Conservation (phyloP, 2,329 filamentous ascomycete species). For the Alternaria sp. region DNA sequence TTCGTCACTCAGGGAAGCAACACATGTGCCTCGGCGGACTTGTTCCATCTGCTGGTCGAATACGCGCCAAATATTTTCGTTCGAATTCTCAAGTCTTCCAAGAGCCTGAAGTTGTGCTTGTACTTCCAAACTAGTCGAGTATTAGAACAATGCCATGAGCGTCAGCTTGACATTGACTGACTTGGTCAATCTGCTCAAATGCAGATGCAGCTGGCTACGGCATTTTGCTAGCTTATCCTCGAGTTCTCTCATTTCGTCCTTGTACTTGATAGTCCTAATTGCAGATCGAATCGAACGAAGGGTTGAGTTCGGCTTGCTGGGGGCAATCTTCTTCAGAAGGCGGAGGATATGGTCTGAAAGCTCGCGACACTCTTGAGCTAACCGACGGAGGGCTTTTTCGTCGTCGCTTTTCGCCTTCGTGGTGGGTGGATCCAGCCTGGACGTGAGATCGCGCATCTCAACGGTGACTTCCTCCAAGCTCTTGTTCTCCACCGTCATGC, state of each 20-base stretch:
- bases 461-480: not conserved
- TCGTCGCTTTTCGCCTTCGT: rapidly evolving
- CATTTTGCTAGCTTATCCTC: rapidly evolving
- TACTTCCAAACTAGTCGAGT: not conserved
- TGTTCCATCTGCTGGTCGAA: not conserved
- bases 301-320: no score
- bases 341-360: not conserved
- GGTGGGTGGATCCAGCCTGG: rapidly evolving
- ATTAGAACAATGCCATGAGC: not conserved
- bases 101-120: not conserved
- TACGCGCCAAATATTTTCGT: not conserved
- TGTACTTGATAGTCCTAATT: no score
- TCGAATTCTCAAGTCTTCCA: not conserved
- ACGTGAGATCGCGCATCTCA: not conserved
- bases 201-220: not conserved
- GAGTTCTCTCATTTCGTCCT: not conserved
- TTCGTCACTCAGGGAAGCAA: not conserved
- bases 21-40: not conserved
- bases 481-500: not conserved
- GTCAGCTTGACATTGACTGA: rapidly evolving
- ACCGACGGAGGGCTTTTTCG: rapidly evolving
- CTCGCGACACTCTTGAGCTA: not conserved
- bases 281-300: no score
- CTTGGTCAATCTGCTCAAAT: not conserved
- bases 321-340: not conserved